phyloP scores from a whole-genome alignment of 495 filamentous ascomycete genomes.

The Talaromyces nanjingensis region DNA sequence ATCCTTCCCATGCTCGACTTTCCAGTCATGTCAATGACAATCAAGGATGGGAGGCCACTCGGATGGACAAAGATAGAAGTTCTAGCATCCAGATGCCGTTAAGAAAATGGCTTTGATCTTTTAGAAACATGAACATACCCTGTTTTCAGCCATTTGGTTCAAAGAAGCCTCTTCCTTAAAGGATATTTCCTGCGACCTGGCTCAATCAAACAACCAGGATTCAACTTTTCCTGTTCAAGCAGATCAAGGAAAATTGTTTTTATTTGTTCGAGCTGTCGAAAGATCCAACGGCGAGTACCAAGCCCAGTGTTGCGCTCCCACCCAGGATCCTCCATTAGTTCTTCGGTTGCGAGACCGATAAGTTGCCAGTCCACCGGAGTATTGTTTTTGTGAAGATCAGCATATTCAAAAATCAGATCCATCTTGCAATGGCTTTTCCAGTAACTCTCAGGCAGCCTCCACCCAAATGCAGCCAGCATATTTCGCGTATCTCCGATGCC shows the following conservation, averaged over 20 bases:
- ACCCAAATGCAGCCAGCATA: constrained; percentile 6
- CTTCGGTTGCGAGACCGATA: constrained; percentile 1
- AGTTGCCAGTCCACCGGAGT: constrained; percentile 1
- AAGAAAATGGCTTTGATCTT: no score
- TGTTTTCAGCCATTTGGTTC: background rate
- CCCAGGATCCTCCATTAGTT: background rate
- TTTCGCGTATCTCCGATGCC: constrained; percentile 1
- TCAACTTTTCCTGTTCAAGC: background rate
- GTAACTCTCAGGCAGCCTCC: constrained; percentile 8
- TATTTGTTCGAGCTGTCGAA: background rate
- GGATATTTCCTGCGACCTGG: background rate
- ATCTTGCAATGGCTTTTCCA: background rate
- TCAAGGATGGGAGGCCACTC: background rate
- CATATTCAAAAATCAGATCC: constrained; percentile 9
- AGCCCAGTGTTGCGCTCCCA: background rate
- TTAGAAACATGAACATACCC: no score
- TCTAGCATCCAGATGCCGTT: no score
- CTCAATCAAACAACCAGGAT: background rate
- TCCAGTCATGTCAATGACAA: background rate
- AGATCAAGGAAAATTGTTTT: constrained; percentile 3
- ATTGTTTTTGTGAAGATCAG: constrained; percentile 1
- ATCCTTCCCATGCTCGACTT: background rate
- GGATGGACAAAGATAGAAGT: no score
- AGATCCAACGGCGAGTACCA: constrained; percentile 7
- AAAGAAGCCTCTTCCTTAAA: background rate